Conservation (phyloP, 805 yeast genomes). For the Metschnikowia kunwiensis region DNA sequence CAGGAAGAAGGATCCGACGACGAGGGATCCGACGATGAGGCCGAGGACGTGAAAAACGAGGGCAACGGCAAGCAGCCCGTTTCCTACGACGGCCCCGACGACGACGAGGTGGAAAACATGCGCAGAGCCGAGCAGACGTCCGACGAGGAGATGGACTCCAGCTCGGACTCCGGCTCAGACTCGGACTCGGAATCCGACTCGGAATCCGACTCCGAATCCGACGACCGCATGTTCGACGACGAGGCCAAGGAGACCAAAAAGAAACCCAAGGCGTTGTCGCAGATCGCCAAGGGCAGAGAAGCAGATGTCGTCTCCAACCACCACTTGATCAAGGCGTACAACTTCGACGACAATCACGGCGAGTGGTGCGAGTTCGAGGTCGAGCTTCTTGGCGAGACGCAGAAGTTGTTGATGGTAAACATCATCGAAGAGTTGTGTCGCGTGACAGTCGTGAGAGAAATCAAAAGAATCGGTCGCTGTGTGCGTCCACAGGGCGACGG, state of each 20-base stretch:
- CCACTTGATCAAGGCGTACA: slow-evolving; percentile 70
- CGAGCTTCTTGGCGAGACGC: slow-evolving; percentile 79
- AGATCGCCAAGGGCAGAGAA: slow-evolving; percentile 79
- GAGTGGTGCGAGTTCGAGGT: slow-evolving; percentile 91
- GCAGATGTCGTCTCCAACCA: slow-evolving; percentile 73
- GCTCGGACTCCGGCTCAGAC: slow-evolving; percentile 31
- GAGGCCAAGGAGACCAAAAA: slow-evolving; percentile 21
- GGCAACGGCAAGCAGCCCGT: slow-evolving; percentile 78
- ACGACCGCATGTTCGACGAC: slow-evolving; percentile 13
- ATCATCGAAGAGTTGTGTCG: slow-evolving; percentile 90
- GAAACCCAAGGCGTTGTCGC: slow-evolving; percentile 36
- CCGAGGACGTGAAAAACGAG: slow-evolving; percentile 56
- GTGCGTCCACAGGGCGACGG: slow-evolving; percentile 62
- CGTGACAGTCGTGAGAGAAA: slow-evolving; percentile 87
- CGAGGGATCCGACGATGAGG: slow-evolving; percentile 51
- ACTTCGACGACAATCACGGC: slow-evolving; percentile 86
- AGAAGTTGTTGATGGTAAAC: slow-evolving; percentile 95
- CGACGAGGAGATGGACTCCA: slow-evolving; percentile 54
- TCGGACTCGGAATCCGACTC: slow-evolving; percentile 25
- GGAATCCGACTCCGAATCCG: slow-evolving; percentile 4
- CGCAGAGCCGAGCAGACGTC: slow-evolving; percentile 75
- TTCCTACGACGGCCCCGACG: slow-evolving; percentile 93
- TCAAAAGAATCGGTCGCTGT: slow-evolving; percentile 89
- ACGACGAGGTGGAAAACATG: slow-evolving; percentile 89
- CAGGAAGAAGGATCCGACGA: slow-evolving; percentile 28